Evolutionary conservation across 768 basidiomycete genomes (phyloP), one percentile per base, ranked within the genome.

Genomic region (Rhodocollybia butyracea): DNA sequence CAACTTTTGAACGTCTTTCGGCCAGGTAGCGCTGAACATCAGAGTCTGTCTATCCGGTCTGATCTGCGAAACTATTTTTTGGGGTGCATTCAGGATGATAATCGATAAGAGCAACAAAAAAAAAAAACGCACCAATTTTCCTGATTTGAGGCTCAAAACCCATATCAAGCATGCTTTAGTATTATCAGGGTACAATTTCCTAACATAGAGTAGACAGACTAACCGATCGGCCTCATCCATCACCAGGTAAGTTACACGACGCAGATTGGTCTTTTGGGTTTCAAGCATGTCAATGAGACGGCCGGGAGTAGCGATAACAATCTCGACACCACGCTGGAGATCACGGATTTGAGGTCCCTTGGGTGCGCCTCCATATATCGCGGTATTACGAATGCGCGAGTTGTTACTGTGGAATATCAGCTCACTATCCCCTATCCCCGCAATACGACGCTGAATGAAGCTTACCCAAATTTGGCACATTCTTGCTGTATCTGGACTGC

Each of bases 91-190:
- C 97, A 76, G 98, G 98, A 80, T 96, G 95, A 96, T 98, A 98
- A 77, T 98, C 96, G 61, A 98, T 82, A 97, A 99, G 98, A 40
- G 17, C n/a, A n/a, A n/a, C 39, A 17, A 6, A 17, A n/a, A n/a
- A 45, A 3, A 8, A 12, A 24, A 27, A 50, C 48, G n/a, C 79
- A 62, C 98, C 91, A 61, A 99, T 98, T 76, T 99, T 99, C 68
- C 95, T 83, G 68, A 99, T 98, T 71, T 99, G 97, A 48, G 97
- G 97, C 75, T 99, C 97, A 76, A 99, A 99, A 80, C 97, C 97
- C 97, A 99, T 99, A 78, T 99, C 97, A 61, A 99, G 83, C 97
- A 99, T 99, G 67, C n/a, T n/a, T n/a, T n/a, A n/a, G n/a, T n/a
- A n/a, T n/a, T n/a, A n/a, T n/a, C n/a, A n/a, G n/a, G 96, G 92